These are phyloP conservation scores for Micractinium sp. DNA, from an alignment of 139 green algal species.

Conservation along the genomic window DNA sequence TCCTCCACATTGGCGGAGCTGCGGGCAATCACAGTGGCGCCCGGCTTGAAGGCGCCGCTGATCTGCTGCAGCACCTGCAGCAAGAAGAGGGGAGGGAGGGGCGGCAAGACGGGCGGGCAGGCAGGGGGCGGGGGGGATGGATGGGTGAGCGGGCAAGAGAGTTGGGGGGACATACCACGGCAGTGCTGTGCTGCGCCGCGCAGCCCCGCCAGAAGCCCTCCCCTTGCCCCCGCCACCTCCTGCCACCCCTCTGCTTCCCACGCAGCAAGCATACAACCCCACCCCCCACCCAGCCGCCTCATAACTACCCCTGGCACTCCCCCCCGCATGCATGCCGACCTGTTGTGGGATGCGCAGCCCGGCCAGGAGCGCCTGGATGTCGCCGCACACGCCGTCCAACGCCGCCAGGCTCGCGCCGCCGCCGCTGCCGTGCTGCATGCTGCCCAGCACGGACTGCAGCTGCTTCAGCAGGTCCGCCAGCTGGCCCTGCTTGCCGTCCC, in stretches of 20 bases:
- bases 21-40: slow-evolving; percentile 68
- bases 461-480: slow-evolving; percentile 49
- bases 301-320: too few relatives aligned
- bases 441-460: slow-evolving; percentile 34
- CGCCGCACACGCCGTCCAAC: slow-evolving; percentile 56
- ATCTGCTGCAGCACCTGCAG: slow-evolving; percentile 46
- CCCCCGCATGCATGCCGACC: neutral
- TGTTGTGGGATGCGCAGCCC: slow-evolving; percentile 28
- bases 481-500: slow-evolving; percentile 24
- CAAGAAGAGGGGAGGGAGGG: neutral
- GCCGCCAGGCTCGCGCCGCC: slow-evolving; percentile 13
- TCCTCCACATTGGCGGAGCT: slow-evolving; percentile 97
- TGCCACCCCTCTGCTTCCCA: too few relatives aligned
- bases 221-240: neutral
- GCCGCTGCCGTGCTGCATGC: neutral
- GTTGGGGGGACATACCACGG: neutral
- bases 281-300: too few relatives aligned
- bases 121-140: too few relatives aligned
- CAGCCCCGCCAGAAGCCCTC: neutral
- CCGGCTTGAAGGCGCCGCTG: slow-evolving; percentile 30
- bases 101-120: neutral
- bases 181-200: neutral
- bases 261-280: too few relatives aligned
- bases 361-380: slow-evolving; percentile 61
- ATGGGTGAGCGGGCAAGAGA: neutral